Percentiles rank a stretch among this genome's conserved stretches.
These are phyloP conservation scores for Rhynchospora breviuscula DNA, from an alignment of 176 grass and related monocot genomes.

Conservation along the genomic window DNA sequence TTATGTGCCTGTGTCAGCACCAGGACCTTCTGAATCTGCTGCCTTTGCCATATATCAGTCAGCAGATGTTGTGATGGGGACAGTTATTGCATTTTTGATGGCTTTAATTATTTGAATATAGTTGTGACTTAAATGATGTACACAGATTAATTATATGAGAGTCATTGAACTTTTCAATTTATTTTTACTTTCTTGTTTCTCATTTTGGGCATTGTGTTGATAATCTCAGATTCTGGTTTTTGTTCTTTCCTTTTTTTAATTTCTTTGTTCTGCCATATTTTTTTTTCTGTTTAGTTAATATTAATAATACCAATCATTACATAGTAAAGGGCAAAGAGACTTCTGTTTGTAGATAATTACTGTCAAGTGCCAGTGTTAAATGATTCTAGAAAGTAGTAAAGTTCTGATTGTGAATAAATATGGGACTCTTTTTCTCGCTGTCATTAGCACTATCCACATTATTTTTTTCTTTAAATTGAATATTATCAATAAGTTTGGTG, in stretches of 20 bases:
- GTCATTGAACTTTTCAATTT: not conserved
- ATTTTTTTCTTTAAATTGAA: too few species aligned
- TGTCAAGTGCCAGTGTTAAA: not conserved
- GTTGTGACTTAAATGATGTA: not conserved
- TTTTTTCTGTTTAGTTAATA: not conserved
- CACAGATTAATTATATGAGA: not conserved
- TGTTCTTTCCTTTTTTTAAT: not conserved
- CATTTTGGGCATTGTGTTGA: not conserved
- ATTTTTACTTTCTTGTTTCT: not conserved
- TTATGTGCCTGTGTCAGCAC: not conserved
- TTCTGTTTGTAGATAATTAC: not conserved
- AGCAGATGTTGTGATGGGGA: not conserved
- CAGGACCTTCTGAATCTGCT: not conserved
- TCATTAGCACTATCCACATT: too few species aligned
- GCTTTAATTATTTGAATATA: constrained; percentile 11
- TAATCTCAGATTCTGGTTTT: not conserved
- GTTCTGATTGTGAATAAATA: too few species aligned
- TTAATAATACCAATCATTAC: not conserved
- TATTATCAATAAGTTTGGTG: not conserved
- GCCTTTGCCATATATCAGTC: not conserved
- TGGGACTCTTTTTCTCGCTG: too few species aligned
- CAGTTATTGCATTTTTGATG: not conserved
- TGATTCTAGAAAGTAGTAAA: not conserved
- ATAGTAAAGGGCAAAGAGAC: constrained; percentile 5
- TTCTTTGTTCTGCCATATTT: not conserved